A percentile compares a stretch with the other conserved stretches of the same genome.
Conservation (phyloP, 176 grass and related monocot genomes). For the Oryza punctata region DNA sequence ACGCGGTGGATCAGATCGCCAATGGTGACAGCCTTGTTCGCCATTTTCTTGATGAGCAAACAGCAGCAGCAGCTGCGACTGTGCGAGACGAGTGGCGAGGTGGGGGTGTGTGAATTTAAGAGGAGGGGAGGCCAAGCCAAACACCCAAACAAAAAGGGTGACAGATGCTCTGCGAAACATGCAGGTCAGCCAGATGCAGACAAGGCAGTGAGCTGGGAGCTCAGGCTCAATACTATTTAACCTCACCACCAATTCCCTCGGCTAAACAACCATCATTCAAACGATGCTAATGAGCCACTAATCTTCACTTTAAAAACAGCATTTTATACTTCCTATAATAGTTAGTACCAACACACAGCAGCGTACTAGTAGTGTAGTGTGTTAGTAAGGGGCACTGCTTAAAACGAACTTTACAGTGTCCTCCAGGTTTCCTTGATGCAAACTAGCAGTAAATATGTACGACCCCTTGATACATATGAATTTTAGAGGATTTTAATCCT, state of each 20-base stretch:
- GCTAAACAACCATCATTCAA: not conserved
- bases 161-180: constrained; percentile 35
- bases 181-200: constrained; percentile 36
- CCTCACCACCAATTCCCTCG: not conserved
- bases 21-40: constrained; percentile 60
- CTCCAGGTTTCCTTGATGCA: not conserved
- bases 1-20: constrained; percentile 93
- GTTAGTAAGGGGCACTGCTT: no score
- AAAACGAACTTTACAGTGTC: not conserved
- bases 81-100: not conserved
- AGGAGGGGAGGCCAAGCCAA: not conserved
- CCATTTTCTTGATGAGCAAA: constrained; percentile 31
- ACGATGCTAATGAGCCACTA: not conserved
- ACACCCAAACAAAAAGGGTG: not conserved
- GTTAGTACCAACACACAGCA: no score
- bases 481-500: no score
- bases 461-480: no score
- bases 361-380: no score
- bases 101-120: constrained; percentile 13
- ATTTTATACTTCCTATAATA: not conserved
- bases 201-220: constrained; percentile 23
- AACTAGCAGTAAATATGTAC: no score
- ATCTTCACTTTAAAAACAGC: not conserved
- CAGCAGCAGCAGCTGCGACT: no score
- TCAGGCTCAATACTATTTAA: not conserved